Base-by-base conservation (phyloP, 345 rosid species). In the Boechera retrofracta region DNA sequence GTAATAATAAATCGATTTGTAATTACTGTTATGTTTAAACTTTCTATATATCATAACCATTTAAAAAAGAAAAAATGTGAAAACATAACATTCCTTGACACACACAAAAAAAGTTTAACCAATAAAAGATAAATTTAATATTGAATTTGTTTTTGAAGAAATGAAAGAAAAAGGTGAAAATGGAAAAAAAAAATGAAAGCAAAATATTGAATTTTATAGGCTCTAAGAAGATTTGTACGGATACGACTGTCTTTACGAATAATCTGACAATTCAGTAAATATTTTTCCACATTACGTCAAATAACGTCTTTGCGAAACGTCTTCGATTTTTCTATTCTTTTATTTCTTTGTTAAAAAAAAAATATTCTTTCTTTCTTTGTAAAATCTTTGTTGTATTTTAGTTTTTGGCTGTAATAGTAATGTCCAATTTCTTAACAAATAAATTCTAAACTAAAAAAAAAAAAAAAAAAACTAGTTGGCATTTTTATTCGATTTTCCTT, bases 341-440 rank as follows among this genome's bases (percentile, higher is more conserved):
- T 7, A 15, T 36, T 28, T 13, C 5, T 3, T 3, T 28, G 3
- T 7, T 67, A 16, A 16, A 16, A 16, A 16, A 16, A 16, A 16
- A 21, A 61, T 61, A 61, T 33, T 28, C 51, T 24, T 71, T 16
- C n/a, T 16, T 47, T 49, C 10, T 57, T 47, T 63, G 64, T 29
- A 48, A 58, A 58, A 69, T 51, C 26, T 49, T 31, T 61, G 77
- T 79, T 79, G 82, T 73, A 26, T 61, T 67, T 47, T 10, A 33
- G 70, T 62, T 71, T 73, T 79, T 79, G 82, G 78, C 65, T 79
- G 71, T 62, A 68, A 68, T 44, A 73, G 67, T 54, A 73, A 79
- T 53, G 65, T 15, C 60, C 71, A 73, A 73, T 73, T 79, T 67
- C 60, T 44, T 10, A 10, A 35, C 8, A 52, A 33, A 57, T 71